Conservation (phyloP, 2,329 filamentous ascomycete genomes). For the Trichoderma aggressivum region DNA sequence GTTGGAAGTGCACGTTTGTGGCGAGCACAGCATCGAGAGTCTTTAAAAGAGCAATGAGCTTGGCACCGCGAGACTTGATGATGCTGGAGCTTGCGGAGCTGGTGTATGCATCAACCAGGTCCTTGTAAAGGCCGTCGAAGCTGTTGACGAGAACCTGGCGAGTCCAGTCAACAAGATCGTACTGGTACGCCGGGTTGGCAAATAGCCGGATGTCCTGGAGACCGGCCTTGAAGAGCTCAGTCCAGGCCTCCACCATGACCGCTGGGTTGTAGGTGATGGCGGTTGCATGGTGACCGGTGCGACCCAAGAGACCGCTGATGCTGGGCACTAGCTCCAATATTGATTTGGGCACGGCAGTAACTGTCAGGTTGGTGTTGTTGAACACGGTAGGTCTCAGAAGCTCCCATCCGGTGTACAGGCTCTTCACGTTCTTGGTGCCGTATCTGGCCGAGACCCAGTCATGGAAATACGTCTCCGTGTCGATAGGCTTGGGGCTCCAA, state of each 20-base stretch:
- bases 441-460: constrained; percentile 46
- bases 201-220: constrained; percentile 34
- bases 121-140: constrained; percentile 39
- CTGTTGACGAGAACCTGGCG: constrained; percentile 47
- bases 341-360: constrained; percentile 42
- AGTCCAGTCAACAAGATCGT: constrained; percentile 49
- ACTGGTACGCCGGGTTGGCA: constrained; percentile 39
- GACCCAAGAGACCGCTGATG: constrained; percentile 37
- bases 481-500: constrained; percentile 43
- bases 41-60: constrained; percentile 34
- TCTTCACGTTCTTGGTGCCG: constrained; percentile 21
- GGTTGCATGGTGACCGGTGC: constrained; percentile 41
- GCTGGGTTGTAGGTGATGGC: constrained; percentile 40
- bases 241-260: constrained; percentile 38
- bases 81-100: constrained; percentile 21
- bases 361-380: constrained; percentile 45
- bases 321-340: constrained; percentile 45
- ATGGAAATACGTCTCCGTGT: constrained; percentile 44
- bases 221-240: constrained; percentile 37
- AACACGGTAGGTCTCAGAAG: constrained; percentile 43
- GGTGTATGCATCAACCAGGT: constrained; percentile 34
- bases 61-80: constrained; percentile 27
- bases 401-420: constrained; percentile 45
- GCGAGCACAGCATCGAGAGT: constrained; percentile 41
- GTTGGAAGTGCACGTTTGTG: constrained; percentile 41